Evolutionary conservation across 768 basidiomycete genomes (phyloP).

Genomic region (Chalciporus sphaerocephalus): DNA sequence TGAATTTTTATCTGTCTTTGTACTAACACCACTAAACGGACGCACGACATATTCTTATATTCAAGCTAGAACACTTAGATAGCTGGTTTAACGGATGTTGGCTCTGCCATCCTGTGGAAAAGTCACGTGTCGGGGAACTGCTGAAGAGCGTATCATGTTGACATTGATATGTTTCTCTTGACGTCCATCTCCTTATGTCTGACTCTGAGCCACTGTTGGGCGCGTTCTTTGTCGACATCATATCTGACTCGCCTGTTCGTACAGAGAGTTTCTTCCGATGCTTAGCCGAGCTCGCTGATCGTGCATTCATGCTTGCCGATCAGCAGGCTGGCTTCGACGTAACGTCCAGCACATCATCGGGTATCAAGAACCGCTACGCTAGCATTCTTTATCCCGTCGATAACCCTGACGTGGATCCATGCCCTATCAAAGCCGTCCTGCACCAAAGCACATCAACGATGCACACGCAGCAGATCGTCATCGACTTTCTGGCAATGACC

Average conservation of each 20-base stretch:
- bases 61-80: too few species aligned
- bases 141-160: too few species aligned
- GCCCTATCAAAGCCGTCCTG: conserved; percentile 14
- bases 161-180: not conserved
- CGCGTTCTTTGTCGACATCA: conserved; percentile 15
- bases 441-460: conserved; percentile 7
- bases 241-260: not conserved
- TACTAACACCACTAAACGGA: too few species aligned
- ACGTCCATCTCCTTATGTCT: conserved; percentile 8
- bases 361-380: conserved; percentile 11
- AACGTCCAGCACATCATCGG: not conserved
- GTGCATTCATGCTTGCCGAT: conserved; percentile 14
- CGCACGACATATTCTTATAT: too few species aligned
- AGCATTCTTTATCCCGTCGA: conserved; percentile 14
- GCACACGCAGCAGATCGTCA: conserved; percentile 9
- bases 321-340: conserved; percentile 1
- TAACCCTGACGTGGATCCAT: conserved; percentile 1
- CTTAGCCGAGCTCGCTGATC: conserved; percentile 19
- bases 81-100: too few species aligned
- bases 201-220: conserved; percentile 7
- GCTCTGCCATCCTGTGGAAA: too few species aligned
- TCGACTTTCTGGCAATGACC: conserved; percentile 18
- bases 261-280: conserved; percentile 4
- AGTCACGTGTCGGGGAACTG: too few species aligned
- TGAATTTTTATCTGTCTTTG: not conserved